These are phyloP conservation scores for Phytophthora cajani DNA, from an alignment of 352 stramenopile genomes.

Conservation along the genomic window DNA sequence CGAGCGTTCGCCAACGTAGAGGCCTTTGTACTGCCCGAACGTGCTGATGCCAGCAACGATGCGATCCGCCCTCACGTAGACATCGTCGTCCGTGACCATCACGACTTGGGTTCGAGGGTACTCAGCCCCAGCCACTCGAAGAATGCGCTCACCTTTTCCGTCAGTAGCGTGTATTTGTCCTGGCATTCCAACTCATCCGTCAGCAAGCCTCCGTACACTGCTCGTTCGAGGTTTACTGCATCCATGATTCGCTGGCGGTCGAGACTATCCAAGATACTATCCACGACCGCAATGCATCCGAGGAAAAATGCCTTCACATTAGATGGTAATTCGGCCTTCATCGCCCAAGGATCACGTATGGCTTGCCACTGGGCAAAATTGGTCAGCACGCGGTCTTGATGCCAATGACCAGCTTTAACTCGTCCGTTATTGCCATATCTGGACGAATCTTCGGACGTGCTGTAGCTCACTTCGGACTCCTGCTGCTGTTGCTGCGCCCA, in stretches of 20 bases:
- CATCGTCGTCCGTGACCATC: conserved; percentile 60
- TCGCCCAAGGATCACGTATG: conserved; percentile 50
- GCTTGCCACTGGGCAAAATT: conserved; percentile 41
- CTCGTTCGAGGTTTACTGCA: conserved; percentile 36
- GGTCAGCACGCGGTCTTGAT: conserved; percentile 40
- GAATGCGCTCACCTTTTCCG: conserved; percentile 64
- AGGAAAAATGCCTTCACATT: conserved; percentile 35
- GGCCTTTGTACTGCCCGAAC: background rate
- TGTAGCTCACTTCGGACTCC: conserved; percentile 1
- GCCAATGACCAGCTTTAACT: conserved; percentile 30
- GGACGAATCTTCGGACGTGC: background rate
- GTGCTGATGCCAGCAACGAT: background rate
- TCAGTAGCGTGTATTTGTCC: conserved; percentile 48
- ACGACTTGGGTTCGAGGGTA: conserved; percentile 31
- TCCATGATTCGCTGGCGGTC: conserved; percentile 1
- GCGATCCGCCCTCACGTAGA: conserved; percentile 43
- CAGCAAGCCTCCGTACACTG: conserved; percentile 46
- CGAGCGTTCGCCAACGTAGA: conserved; percentile 17
- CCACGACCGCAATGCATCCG: conserved; percentile 20
- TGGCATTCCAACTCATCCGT: conserved; percentile 48
- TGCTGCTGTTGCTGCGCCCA: background rate
- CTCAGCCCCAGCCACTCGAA: conserved; percentile 29
- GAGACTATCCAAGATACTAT: background rate
- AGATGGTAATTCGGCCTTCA: conserved; percentile 1
- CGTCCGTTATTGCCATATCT: background rate